A percentile compares a stretch with the other conserved stretches of the same genome.
These are phyloP conservation scores for Articulospora tetracladia DNA, from an alignment of 495 filamentous ascomycete genomes.

Conservation along the genomic window DNA sequence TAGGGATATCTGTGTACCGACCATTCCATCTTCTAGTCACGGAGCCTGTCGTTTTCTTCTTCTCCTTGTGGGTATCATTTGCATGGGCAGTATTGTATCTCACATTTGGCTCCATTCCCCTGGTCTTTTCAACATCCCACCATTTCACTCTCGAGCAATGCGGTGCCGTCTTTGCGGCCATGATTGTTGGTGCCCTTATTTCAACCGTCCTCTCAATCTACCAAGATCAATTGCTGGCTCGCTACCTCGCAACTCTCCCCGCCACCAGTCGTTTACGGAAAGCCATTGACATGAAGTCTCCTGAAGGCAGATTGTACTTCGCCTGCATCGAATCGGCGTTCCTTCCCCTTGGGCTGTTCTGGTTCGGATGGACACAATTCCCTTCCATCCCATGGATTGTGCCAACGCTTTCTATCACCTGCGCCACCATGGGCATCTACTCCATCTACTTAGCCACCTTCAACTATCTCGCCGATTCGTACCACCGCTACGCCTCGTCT, in stretches of 20 bases:
- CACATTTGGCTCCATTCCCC: conserved; percentile 71
- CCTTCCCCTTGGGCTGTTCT: conserved; percentile 60
- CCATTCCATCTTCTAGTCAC: conserved; percentile 86
- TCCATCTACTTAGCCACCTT: conserved; percentile 86
- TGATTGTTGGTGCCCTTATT: conserved; percentile 63
- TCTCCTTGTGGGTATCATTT: conserved; percentile 87
- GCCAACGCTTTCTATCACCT: conserved; percentile 64
- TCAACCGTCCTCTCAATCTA: conserved; percentile 72
- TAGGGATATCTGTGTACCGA: conserved; percentile 69
- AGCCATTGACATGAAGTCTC: conserved; percentile 38
- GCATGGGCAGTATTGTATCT: conserved; percentile 89
- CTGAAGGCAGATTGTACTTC: conserved; percentile 81
- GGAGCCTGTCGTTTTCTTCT: conserved; percentile 93
- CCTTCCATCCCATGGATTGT: conserved; percentile 71
- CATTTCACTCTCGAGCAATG: conserved; percentile 63
- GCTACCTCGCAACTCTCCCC: conserved; percentile 25
- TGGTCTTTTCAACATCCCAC: conserved; percentile 71
- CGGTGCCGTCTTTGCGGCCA: conserved; percentile 69
- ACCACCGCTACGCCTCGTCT: conserved; percentile 78
- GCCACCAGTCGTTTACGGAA: conserved; percentile 31
- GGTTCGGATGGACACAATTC: conserved; percentile 74
- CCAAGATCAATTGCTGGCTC: conserved; percentile 47
- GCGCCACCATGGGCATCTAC: conserved; percentile 85
- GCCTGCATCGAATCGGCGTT: conserved; percentile 67
- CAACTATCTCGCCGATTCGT: conserved; percentile 93